Base-by-base conservation (phyloP, 768 basidiomycete species). In the Pilatotrama ljubarskyi region DNA sequence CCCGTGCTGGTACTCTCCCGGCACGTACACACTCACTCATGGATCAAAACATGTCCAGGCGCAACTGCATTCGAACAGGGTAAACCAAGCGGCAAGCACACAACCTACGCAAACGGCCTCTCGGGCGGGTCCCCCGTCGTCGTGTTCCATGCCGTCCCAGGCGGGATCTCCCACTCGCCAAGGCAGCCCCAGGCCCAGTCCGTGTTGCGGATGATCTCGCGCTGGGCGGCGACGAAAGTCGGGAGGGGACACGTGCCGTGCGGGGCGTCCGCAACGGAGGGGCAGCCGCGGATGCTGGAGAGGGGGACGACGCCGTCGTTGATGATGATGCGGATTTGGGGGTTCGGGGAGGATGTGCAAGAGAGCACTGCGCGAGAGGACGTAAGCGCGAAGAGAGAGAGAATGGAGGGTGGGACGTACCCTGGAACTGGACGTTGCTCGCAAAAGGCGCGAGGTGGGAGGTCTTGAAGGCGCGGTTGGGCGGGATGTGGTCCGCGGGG, bases 221-320 rank as follows among this genome's bases (percentile, higher is more conserved):
- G 80, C 79, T 90, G 84, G 6, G 85, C 85, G 2, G 70, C 77
- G 11, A 94, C 82, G 70, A 95, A 95, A 2, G 82, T 79, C n/a
- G 82, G 79, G 2, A 95, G 74, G 2, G 86, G 79, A 63, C 94
- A 97, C 75, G 93, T 78, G 8, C 94, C 94, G 52, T 91, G 83
- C 52, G 80, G 79, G 69, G 91, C 82, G 58, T 79, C 71, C 10
- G 29, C 29, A 10, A 32, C 29, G 29, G 29, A 32, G 0, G 83
- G 84, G 65, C 93, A 96, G 6, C 89, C 91, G 17, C 77, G 78
- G 63, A 95, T 82, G 11, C 87, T 84, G 0, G 85, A 88, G 22
- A 95, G 80, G 4, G 94, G 93, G 0, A 85, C 85, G 1, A 91
- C 87, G 0, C 86, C 94, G 67, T 97, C 94, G 74, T 96, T 95